Base-by-base conservation (phyloP, 202 grass and related monocot species). In the Bolboschoenoplectus hybrid region DNA sequence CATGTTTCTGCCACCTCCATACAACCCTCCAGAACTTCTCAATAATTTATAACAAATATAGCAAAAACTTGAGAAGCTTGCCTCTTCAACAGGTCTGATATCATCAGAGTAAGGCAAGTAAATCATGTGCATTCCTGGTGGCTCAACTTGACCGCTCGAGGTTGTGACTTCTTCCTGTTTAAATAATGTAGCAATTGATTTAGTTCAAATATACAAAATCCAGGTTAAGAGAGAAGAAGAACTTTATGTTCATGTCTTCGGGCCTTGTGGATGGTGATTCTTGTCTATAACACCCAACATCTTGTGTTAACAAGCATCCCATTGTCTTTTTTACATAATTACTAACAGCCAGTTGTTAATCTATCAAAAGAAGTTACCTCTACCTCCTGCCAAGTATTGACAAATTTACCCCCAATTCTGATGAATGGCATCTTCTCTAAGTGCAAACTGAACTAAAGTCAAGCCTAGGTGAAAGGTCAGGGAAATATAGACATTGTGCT, bases 101-200 rank as follows among this genome's bases (percentile, higher is more conserved):
- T 96, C 96, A 86, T 94, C 90, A 0, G 91, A 98, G 68, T 98
- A 98, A 81, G 96, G 96, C 91, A 98, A 89, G 93, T 91, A 91
- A 74, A 98, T 92, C 91, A 98, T 94, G 82, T 98, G 90, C 90
- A 98, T 92, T 90, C 96, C 96, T 86, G 96, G 91, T 1, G 96
- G 90, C 75, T 94, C 93, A 57, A 85, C 82, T 90, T 98, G 96
- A 85, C 80, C 74, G 45, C 86, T 81, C 67, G 91, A 91, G 83
- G 84, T 92, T 87, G 81, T 82, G 85, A 95, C 63, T 56, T 95
- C 96, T 89, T 94, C 96, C 93, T 98, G 91, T 87, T 85, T 77
- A 77, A 75, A 44, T 40, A 46, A 8, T 47, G 26, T 26, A 87
- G 83, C 77, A 38, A 87, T 86, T 86, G 74, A 86, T 56, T 87